Conservation (phyloP, 495 filamentous ascomycete genomes). For the Penicillium tannophilum region DNA sequence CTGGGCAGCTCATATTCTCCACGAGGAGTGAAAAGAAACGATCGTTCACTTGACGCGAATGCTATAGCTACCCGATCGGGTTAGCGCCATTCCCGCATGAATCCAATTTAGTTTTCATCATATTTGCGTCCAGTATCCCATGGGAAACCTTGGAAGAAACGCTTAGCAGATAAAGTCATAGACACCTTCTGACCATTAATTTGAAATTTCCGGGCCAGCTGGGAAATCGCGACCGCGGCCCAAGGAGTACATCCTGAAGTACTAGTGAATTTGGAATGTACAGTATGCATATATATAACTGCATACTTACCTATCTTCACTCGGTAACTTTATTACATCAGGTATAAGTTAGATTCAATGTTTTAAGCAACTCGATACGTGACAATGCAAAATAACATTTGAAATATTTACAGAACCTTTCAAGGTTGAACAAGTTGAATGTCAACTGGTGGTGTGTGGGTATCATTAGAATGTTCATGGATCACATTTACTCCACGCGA, state of each 20-base stretch:
- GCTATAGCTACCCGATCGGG: conserved; percentile 16
- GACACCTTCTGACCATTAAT: too few relatives aligned
- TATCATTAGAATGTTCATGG: conserved; percentile 19
- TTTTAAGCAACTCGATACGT: not conserved
- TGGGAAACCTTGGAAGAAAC: too few relatives aligned
- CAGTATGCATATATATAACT: too few relatives aligned
- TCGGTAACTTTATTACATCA: too few relatives aligned
- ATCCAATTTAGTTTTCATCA: not conserved
- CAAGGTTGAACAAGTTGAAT: not conserved
- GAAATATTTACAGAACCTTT: not conserved
- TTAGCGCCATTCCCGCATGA: conserved; percentile 21
- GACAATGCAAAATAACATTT: not conserved
- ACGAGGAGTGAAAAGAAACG: not conserved
- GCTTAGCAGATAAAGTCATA: too few relatives aligned
- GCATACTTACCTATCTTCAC: too few relatives aligned
- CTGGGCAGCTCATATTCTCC: not conserved
- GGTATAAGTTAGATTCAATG: too few relatives aligned
- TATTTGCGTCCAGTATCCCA: too few relatives aligned
- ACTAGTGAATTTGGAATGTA: too few relatives aligned
- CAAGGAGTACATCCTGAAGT: too few relatives aligned
- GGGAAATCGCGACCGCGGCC: too few relatives aligned
- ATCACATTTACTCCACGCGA: conserved; percentile 47
- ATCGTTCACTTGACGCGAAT: not conserved
- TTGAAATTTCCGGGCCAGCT: too few relatives aligned
- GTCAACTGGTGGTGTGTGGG: conserved; percentile 11